Percentiles rank a stretch among this genome's conserved stretches.
phyloP scores from a whole-genome alignment of 495 filamentous ascomycete species.

The Talaromyces nanjingensis region DNA sequence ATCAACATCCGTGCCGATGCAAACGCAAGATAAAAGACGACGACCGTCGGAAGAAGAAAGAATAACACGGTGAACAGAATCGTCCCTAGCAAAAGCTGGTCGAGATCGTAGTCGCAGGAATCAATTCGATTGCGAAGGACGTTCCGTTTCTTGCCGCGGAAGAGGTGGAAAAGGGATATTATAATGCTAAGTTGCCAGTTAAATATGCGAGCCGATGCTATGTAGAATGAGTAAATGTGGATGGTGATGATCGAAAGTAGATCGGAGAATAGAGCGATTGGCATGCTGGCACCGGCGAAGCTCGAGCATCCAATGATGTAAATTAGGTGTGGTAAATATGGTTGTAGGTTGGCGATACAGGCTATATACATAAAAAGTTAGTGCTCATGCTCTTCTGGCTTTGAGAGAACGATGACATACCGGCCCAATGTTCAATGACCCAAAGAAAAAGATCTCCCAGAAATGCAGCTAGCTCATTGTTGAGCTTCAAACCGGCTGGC shows the following conservation, averaged over 20 bases:
- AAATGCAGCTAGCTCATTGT: conserved; percentile 88
- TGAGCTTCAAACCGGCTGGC: conserved; percentile 97
- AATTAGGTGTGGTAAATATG: conserved; percentile 76
- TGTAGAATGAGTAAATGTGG: conserved; percentile 97
- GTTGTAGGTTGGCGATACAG: conserved; percentile 68
- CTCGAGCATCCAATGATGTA: conserved; percentile 91
- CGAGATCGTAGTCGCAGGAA: conserved; percentile 97
- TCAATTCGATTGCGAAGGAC: conserved; percentile 96
- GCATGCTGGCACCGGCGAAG: conserved; percentile 95
- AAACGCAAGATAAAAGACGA: conserved; percentile 96
- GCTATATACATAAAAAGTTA: conserved; percentile 38
- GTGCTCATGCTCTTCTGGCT: not conserved
- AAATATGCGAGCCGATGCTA: conserved; percentile 91
- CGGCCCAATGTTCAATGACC: conserved; percentile 97
- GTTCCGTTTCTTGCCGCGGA: conserved; percentile 96
- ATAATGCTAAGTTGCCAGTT: conserved; percentile 98
- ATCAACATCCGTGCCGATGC: conserved; percentile 90
- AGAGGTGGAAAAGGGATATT: conserved; percentile 93
- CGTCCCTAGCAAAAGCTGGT: conserved; percentile 92
- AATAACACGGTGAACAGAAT: conserved; percentile 95
- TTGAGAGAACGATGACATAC: conserved; percentile 30
- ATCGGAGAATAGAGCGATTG: conserved; percentile 93
- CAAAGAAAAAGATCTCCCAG: conserved; percentile 92
- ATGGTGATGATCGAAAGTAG: conserved; percentile 85
- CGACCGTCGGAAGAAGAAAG: conserved; percentile 89